Base-by-base conservation (phyloP, 495 filamentous ascomycete genomes). In the Alectoria sarmentosa region DNA sequence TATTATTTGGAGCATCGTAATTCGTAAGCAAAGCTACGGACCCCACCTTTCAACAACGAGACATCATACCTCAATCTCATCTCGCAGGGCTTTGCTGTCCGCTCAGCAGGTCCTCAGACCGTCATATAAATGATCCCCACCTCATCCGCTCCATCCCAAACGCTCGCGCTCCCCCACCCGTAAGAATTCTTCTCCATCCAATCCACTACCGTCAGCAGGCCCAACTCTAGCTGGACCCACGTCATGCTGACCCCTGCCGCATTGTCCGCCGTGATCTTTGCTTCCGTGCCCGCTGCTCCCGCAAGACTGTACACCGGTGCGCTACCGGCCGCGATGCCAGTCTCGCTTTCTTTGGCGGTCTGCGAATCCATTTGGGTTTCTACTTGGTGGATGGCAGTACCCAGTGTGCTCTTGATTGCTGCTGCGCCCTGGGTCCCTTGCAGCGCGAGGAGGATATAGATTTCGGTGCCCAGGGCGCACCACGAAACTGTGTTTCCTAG, bases 271-370 rank as follows among this genome's bases (percentile, higher is more conserved):
- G 15, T 34, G 8, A 55, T 14, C 26, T 19, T 34, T 34, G 52
- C 30, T 34, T 34, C 30, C 30, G 8, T 32, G 4, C 9, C 4
- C 10, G 21, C 42, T 15, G 26, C 17, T 34, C 52, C 52, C 1
- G 28, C 30, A 10, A 55, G 52, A 34, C 52, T 55, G 52, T 55
- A 55, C 52, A 55, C 52, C 15, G 52, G 52, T 23, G 28, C 28
- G 10, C 14, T 55, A 8, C 30, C 52, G 8, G 52, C 17, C 7
- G 52, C 52, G 9, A 34, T 34, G 5, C 52, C 52, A 5, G 28
- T 34, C 17, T 55, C 52, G 30, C 52, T 55, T 19, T 34, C 52
- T 2, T 1, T 34, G 30, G 26, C 52, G 1, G 28, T 55, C 52
- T 55, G 52, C 26, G 11, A 2, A 1, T 34, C 17, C 30, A 55